phyloP scores from a whole-genome alignment of 1,284 basidiomycete genomes.

The Neolentinus lepideus region DNA sequence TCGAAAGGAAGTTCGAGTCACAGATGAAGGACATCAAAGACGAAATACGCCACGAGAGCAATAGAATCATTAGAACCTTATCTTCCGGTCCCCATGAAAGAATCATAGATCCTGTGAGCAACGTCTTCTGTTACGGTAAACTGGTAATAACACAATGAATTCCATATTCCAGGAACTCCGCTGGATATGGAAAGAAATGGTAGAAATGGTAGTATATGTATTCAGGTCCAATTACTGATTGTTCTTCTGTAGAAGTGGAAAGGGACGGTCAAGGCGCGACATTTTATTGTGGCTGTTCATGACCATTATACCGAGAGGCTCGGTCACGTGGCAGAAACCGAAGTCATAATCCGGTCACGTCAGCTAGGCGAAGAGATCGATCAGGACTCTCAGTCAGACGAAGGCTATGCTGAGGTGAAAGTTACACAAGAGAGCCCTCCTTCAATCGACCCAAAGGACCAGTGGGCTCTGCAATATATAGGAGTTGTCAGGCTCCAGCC shows the following conservation, averaged over 20 bases:
- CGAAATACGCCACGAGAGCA: neutral
- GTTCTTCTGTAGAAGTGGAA: neutral
- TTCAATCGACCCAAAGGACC: neutral
- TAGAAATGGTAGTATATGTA: neutral
- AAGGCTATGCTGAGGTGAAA: too few species aligned
- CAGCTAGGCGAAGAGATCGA: neutral
- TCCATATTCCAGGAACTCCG: neutral
- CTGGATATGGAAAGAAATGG: neutral
- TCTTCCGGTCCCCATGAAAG: neutral
- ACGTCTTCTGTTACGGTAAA: neutral
- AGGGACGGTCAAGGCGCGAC: neutral
- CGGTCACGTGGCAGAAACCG: neutral
- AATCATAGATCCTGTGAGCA: neutral
- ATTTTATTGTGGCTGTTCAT: neutral
- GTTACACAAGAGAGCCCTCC: neutral
- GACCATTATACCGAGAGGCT: neutral
- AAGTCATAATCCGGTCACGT: neutral
- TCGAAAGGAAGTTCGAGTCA: neutral
- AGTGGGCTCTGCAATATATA: conserved; percentile 4
- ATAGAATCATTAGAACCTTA: neutral
- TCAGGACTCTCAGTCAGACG: too few species aligned
- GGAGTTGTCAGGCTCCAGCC: conserved; percentile 4
- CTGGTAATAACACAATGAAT: neutral
- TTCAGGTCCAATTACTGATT: neutral
- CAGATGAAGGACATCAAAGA: neutral